A percentile compares a stretch with the other conserved stretches of the same genome.
These are phyloP conservation scores for Leucocoprinus sp. DNA, from an alignment of 768 basidiomycete genomes.

Conservation along the genomic window DNA sequence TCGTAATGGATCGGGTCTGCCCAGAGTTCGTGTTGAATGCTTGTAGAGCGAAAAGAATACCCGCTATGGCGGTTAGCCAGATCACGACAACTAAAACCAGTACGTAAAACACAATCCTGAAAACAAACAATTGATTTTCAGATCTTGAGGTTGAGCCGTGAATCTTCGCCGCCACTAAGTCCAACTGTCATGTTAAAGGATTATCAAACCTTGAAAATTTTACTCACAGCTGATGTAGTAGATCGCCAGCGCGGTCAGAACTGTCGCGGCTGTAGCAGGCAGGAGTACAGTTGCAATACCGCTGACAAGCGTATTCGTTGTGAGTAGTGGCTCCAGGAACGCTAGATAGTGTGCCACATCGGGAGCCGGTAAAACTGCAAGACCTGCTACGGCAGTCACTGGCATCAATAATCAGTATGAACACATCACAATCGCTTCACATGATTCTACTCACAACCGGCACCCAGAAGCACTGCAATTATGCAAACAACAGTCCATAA, in stretches of 20 bases:
- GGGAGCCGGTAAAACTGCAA: conserved; percentile 62
- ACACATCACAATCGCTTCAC: conserved; percentile 8
- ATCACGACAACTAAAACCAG: conserved; percentile 44
- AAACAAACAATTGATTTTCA: conserved; percentile 47
- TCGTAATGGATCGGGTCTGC: conserved; percentile 42
- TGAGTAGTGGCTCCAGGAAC: conserved; percentile 49
- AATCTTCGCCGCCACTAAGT: conserved; percentile 42
- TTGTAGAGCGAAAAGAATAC: conserved; percentile 60
- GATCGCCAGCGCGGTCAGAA: conserved; percentile 52
- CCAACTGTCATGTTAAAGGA: conserved; percentile 11
- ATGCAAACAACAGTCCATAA: conserved; percentile 53
- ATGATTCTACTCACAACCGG: conserved; percentile 44
- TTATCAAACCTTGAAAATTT: not conserved
- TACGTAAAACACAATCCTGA: conserved; percentile 57
- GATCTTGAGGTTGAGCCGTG: conserved; percentile 58
- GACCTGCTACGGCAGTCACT: conserved; percentile 68
- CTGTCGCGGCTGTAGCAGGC: conserved; percentile 51
- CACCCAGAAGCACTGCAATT: conserved; percentile 42
- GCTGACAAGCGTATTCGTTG: conserved; percentile 40
- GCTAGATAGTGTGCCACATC: conserved; percentile 64
- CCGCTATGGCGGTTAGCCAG: conserved; percentile 60
- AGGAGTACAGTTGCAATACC: conserved; percentile 63
- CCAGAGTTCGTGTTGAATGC: conserved; percentile 38
- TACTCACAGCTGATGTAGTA: conserved; percentile 48
- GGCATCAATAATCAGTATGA: conserved; percentile 6